Evolutionary conservation across 805 yeast species (phyloP).

Genomic region (Zygotorulaspora sp.): DNA sequence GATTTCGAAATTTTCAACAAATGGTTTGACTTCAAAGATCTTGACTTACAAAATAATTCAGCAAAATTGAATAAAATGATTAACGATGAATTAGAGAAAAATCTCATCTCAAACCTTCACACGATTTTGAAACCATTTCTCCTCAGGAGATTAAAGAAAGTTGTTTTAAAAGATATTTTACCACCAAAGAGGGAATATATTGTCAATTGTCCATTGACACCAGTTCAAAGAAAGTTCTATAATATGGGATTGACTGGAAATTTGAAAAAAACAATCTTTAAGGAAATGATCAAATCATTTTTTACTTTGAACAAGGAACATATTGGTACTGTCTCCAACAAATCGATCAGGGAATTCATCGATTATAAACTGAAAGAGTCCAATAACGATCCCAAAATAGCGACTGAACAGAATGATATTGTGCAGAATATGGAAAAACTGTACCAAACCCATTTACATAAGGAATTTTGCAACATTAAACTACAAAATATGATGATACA

Average conservation of each 20-base stretch:
- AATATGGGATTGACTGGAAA: conserved; percentile 43
- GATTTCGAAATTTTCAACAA: conserved; percentile 85
- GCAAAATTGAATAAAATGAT: conserved; percentile 41
- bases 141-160: conserved; percentile 72
- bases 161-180: conserved; percentile 57
- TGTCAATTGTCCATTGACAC: conserved; percentile 64
- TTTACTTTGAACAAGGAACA: conserved; percentile 39
- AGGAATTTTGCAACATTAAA: conserved; percentile 46
- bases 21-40: conserved; percentile 83
- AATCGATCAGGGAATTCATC: conserved; percentile 42
- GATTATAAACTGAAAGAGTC: conserved; percentile 31
- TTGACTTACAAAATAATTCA: conserved; percentile 35
- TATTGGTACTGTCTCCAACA: conserved; percentile 31
- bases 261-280: conserved; percentile 43
- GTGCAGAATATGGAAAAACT: conserved; percentile 26
- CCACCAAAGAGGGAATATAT: conserved; percentile 91
- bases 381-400: conserved; percentile 6
- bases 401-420: conserved; percentile 7
- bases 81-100: conserved; percentile 52
- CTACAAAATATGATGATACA: conserved; percentile 77
- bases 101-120: conserved; percentile 72
- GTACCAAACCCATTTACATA: conserved; percentile 34
- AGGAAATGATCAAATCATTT: conserved; percentile 49
- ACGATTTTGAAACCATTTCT: conserved; percentile 85
- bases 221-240: conserved; percentile 61